Evolutionary conservation across 108 stramenopile species (phyloP).

Genomic region (Skeletonema marinoi): DNA sequence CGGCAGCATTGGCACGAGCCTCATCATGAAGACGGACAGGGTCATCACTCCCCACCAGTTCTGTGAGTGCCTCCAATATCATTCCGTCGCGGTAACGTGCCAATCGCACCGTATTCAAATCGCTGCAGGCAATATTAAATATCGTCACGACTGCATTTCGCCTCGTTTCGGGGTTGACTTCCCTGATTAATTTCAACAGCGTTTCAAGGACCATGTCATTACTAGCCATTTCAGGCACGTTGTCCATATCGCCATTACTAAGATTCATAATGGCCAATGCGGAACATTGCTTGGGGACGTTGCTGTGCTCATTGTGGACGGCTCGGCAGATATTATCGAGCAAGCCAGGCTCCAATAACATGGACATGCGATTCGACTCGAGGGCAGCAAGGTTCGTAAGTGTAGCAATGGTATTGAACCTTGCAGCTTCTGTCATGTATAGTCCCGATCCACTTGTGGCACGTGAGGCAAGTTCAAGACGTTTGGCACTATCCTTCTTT

Average conservation of each 20-base stretch:
- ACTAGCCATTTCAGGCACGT: conserved; percentile 60
- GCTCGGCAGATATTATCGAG: conserved; percentile 53
- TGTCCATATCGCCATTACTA: conserved; percentile 54
- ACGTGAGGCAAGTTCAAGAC: conserved; percentile 27
- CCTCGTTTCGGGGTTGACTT: conserved; percentile 54
- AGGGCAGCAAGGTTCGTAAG: conserved; percentile 58
- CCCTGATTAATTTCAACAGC: conserved; percentile 48
- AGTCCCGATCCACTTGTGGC: conserved; percentile 45
- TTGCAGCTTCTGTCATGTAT: conserved; percentile 60
- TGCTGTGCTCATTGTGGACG: conserved; percentile 52
- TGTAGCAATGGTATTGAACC: conserved; percentile 59
- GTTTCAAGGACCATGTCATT: conserved; percentile 55
- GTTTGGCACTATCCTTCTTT: conserved; percentile 6
- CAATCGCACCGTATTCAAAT: conserved; percentile 52
- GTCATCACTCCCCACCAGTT: conserved; percentile 48
- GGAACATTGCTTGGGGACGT: conserved; percentile 58
- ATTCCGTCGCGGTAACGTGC: conserved; percentile 47
- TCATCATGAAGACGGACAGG: conserved; percentile 45
- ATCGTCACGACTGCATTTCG: conserved; percentile 56
- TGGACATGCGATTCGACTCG: conserved; percentile 54
- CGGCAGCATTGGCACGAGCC: conserved; percentile 56
- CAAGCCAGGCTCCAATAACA: conserved; percentile 44
- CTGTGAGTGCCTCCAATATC: conserved; percentile 45
- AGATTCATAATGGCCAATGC: conserved; percentile 64
- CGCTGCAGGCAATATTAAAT: conserved; percentile 60